phyloP scores from a whole-genome alignment of 768 basidiomycete species.

The Suillus brevipes region DNA sequence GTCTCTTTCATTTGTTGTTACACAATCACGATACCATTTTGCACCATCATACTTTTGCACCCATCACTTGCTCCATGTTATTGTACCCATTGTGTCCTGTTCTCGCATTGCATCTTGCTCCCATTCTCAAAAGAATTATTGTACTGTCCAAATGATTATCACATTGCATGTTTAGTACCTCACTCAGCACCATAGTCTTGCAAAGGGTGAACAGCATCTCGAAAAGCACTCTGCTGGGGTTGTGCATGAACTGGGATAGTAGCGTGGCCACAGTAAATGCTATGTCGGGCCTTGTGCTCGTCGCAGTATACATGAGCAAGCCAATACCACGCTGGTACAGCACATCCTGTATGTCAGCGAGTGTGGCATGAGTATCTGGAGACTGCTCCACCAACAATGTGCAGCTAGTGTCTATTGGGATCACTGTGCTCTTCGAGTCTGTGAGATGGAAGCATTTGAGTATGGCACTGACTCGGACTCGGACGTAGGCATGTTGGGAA shows the following conservation, averaged over 20 bases:
- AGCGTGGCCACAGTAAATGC: slow-evolving; percentile 25
- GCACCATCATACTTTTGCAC: too few species aligned
- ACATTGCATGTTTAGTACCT: too few species aligned
- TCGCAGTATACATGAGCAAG: slow-evolving; percentile 33
- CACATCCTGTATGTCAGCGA: slow-evolving; percentile 21
- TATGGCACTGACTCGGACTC: too few species aligned
- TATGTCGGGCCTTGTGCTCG: slow-evolving; percentile 38
- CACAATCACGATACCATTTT: too few species aligned
- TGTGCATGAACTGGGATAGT: background rate
- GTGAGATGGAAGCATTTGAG: slow-evolving; percentile 23
- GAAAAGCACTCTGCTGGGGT: slow-evolving; percentile 51
- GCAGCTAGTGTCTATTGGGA: slow-evolving; percentile 20
- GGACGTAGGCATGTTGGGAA: slow-evolving; percentile 25
- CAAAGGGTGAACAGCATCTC: slow-evolving; percentile 94
- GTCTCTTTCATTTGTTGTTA: too few species aligned
- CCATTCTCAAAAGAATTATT: too few species aligned
- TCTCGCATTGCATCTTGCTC: too few species aligned
- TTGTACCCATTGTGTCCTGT: too few species aligned
- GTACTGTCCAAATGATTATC: too few species aligned
- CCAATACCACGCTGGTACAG: slow-evolving; percentile 34
- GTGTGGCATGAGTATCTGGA: slow-evolving; percentile 16
- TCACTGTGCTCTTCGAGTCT: slow-evolving; percentile 21
- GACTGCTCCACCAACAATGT: slow-evolving; percentile 7
- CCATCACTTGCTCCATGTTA: too few species aligned
- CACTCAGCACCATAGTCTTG: slow-evolving; percentile 92